Conservation (phyloP, 148 eudicot genomes). For the Diospyros kaki region DNA sequence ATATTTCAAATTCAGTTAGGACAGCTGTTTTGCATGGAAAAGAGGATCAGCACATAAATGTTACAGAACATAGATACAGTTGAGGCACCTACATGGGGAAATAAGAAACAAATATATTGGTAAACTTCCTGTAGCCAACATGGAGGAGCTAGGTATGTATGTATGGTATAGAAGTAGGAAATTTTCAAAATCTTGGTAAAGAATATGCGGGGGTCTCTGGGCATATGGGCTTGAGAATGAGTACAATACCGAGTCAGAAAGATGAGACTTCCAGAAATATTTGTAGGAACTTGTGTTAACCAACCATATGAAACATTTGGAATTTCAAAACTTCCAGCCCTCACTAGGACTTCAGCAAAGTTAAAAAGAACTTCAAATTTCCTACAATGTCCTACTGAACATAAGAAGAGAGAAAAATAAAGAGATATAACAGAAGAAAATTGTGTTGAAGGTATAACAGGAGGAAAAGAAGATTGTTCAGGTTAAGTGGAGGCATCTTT, state of each 20-base stretch:
- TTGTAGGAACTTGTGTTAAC: neutral
- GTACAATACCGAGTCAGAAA: neutral
- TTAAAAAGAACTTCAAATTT: neutral
- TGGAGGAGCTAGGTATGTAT: neutral
- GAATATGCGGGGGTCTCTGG: neutral
- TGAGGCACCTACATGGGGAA: neutral
- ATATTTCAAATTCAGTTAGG: neutral
- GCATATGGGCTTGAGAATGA: neutral
- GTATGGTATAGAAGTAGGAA: neutral
- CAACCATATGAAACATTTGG: neutral
- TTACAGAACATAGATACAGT: conserved; percentile 1
- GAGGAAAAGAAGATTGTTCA: too few species aligned
- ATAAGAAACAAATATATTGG: neutral
- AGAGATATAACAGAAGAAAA: too few species aligned
- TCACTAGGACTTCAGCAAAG: neutral
- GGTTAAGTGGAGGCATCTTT: too few species aligned
- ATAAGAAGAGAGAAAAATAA: too few species aligned
- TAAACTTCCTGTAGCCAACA: neutral
- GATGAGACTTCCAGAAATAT: neutral
- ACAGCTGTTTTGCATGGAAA: neutral
- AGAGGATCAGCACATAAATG: neutral
- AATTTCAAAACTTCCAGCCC: conserved; percentile 8
- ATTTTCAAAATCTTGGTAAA: neutral
- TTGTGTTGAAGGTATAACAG: too few species aligned
- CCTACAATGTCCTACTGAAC: neutral